These are phyloP conservation scores for Dendrobium chrysotoxum DNA, from an alignment of 106 monocot genomes.

Conservation along the genomic window DNA sequence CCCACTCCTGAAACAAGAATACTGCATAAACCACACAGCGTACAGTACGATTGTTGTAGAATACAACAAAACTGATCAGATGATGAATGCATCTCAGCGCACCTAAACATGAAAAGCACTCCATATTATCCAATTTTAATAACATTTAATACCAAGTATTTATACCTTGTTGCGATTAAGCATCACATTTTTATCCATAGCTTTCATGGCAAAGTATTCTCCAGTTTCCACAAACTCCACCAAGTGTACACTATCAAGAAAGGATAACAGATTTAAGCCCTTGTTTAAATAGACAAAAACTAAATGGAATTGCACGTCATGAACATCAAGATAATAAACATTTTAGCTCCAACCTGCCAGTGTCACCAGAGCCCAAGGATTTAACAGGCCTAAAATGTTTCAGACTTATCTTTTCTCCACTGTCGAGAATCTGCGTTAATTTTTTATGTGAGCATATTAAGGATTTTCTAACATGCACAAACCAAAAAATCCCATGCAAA, in stretches of 20 bases:
- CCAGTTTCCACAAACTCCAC: constrained; percentile 86
- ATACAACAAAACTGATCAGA: background rate
- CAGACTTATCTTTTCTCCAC: constrained; percentile 62
- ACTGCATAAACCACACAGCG: background rate
- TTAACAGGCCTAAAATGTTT: constrained; percentile 89
- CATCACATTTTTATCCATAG: constrained; percentile 97
- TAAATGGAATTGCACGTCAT: background rate
- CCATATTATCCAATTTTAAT: background rate
- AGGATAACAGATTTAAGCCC: background rate
- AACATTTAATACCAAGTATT: background rate
- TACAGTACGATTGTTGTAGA: background rate
- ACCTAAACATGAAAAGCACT: background rate
- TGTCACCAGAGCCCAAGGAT: constrained; percentile 93
- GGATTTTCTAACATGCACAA: background rate
- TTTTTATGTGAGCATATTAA: background rate
- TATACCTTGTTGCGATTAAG: constrained; percentile 96
- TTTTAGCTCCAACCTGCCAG: constrained; percentile 64
- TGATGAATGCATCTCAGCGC: background rate
- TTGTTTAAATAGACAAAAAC: background rate
- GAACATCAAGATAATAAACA: background rate
- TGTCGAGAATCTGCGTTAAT: constrained; percentile 55
- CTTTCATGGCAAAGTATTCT: constrained; percentile 90
- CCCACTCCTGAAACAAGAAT: background rate
- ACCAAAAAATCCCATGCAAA: background rate
- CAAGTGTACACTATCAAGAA: constrained; percentile 77